Conservation (phyloP, 2,329 filamentous ascomycete species). For the Thyridium curvatum region DNA sequence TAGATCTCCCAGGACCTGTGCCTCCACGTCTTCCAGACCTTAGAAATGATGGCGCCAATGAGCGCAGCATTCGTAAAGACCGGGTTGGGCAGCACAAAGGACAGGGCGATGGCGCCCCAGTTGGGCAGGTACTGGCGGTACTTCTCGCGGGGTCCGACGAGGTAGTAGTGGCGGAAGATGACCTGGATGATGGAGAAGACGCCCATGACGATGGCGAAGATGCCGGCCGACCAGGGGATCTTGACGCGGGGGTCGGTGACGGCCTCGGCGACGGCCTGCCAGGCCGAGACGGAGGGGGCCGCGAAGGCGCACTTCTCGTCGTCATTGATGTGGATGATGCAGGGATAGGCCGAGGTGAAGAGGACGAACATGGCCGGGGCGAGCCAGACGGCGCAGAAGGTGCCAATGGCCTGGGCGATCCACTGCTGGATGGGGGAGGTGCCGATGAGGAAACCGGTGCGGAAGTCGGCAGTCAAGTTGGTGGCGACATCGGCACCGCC, state of each 20-base stretch:
- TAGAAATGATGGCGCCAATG: slow-evolving; percentile 45
- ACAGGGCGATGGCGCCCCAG: slow-evolving; percentile 54
- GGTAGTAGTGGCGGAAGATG: slow-evolving; percentile 47
- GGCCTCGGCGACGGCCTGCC: slow-evolving; percentile 58
- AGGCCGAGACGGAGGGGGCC: slow-evolving; percentile 58
- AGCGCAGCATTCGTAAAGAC: slow-evolving; percentile 53
- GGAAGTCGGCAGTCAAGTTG: slow-evolving; percentile 56
- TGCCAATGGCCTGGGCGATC: slow-evolving; percentile 57
- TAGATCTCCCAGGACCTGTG: slow-evolving; percentile 49
- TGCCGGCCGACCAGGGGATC: slow-evolving; percentile 48
- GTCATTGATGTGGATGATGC: slow-evolving; percentile 46
- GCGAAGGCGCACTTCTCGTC: slow-evolving; percentile 49
- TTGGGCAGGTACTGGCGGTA: slow-evolving; percentile 52
- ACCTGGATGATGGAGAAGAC: slow-evolving; percentile 45
- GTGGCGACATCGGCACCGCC: slow-evolving; percentile 49
- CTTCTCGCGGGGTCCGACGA: slow-evolving; percentile 45
- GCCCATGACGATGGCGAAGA: slow-evolving; percentile 51
- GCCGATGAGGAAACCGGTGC: slow-evolving; percentile 60
- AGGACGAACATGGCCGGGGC: slow-evolving; percentile 62
- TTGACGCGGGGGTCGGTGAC: slow-evolving; percentile 50
- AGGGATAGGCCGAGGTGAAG: slow-evolving; percentile 63
- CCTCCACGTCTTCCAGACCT: slow-evolving; percentile 47
- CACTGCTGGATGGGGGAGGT: slow-evolving; percentile 62
- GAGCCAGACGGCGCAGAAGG: slow-evolving; percentile 58
- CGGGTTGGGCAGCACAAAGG: slow-evolving; percentile 51